A percentile compares a stretch with the other conserved stretches of the same genome.
These are phyloP conservation scores for Naganishia onofrii DNA, from an alignment of 768 basidiomycete species.

Conservation along the genomic window DNA sequence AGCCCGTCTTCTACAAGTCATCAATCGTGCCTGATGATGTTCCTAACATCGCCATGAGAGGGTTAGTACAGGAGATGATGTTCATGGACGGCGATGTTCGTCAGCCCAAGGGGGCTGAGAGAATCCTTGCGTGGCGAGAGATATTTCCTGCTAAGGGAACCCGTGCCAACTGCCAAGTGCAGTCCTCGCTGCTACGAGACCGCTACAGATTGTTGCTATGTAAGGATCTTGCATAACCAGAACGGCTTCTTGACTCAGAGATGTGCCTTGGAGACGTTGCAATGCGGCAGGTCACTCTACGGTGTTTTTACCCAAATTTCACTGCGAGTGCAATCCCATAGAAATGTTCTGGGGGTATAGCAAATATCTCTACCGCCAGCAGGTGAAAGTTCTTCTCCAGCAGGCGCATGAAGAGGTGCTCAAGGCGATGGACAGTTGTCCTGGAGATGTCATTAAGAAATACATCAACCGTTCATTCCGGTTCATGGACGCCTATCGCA, in stretches of 20 bases:
- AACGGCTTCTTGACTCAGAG: neutral
- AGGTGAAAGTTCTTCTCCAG: slow-evolving; percentile 43
- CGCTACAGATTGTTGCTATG: neutral
- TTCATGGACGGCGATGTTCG: neutral
- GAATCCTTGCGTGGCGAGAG: no score
- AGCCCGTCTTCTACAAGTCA: neutral
- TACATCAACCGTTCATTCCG: slow-evolving; percentile 37
- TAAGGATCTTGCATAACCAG: slow-evolving; percentile 5
- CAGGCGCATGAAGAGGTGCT: slow-evolving; percentile 51
- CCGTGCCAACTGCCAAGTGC: no score
- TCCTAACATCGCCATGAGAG: neutral
- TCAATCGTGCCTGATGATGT: neutral
- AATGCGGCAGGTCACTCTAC: slow-evolving; percentile 40
- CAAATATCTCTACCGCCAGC: slow-evolving; percentile 50
- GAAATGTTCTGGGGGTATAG: slow-evolving; percentile 54
- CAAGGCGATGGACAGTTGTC: slow-evolving; percentile 44
- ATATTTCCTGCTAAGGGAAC: no score
- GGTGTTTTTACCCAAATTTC: slow-evolving; percentile 56
- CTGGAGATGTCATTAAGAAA: slow-evolving; percentile 33
- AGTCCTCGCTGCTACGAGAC: neutral
- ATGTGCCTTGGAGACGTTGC: slow-evolving; percentile 8
- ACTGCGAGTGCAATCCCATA: slow-evolving; percentile 59
- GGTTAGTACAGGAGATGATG: neutral
- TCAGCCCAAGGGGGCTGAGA: no score
- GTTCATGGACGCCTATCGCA: slow-evolving; percentile 44